Evolutionary conservation across 768 basidiomycete genomes (phyloP), one percentile per base, ranked within the genome.

Genomic region (Paxillus involutus): DNA sequence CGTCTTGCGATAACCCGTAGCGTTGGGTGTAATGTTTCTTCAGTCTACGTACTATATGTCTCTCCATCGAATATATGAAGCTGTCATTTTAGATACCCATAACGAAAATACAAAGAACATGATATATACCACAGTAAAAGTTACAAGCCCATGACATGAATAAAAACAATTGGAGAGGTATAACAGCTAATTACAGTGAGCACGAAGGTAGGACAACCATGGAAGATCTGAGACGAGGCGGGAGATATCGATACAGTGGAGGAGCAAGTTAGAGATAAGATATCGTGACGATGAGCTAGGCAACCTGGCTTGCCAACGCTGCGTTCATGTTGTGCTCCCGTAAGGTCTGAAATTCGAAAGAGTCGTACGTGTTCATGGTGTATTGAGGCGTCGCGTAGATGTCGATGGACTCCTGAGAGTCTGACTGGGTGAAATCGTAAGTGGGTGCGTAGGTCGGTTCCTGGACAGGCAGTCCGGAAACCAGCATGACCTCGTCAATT

Each of bases 341-440:
- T 13, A 70, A 54, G 17, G 60, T 49, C 53, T 71, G 73, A 19
- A 71, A 69, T n/a, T 67, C 72, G 46, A 71, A 64, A 16, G 68
- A 56, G 53, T 75, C 73, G 37, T 64, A 68, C 16, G 67, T 51
- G 47, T 57, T 41, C 10, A 61, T 50, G 30, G 55, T 13, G 24
- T 58, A 65, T 19, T 57, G 26, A 16, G 64, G 33, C 30, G 57
- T 16, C 13, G 55, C 47, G 19, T 57, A 59, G n/a, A 65, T 49
- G 33, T 66, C 63, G 9, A 57, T 41, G 24, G 60, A 49, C 14
- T 60, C 68, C 3, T 50, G 44, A 4, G 68, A 50, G 40, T 57
- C 51, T 16, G 67, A 48, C 30, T 56, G 66, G 33, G 43, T 40
- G 47, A 57, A 71, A 17, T 53, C 60, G 12, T 62, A 70, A 1